A percentile compares a stretch with the other conserved stretches of the same genome.
These are phyloP conservation scores for Magnusiomyces tetraspermus DNA, from an alignment of 1,139 yeast genomes.

Conservation along the genomic window DNA sequence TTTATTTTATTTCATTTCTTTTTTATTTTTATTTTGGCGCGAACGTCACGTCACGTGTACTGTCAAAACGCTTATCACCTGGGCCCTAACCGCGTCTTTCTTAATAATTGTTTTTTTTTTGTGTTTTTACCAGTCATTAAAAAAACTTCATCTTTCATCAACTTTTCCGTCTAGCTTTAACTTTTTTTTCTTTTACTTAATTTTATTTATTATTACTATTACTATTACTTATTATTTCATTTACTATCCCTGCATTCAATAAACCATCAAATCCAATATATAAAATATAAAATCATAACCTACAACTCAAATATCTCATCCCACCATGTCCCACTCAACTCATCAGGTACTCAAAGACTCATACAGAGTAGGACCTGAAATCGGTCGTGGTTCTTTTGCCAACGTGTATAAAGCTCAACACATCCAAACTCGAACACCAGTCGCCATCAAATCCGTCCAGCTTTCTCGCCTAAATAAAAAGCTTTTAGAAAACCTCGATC, in stretches of 20 bases:
- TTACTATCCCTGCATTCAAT: background rate
- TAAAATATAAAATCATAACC: background rate
- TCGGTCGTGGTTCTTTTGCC: constrained; percentile 94
- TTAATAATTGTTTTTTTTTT: too few species aligned
- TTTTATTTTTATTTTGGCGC: too few species aligned
- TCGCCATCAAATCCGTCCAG: constrained; percentile 83
- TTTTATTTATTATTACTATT: background rate
- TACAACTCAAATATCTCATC: background rate
- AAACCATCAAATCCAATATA: background rate
- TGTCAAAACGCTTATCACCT: too few species aligned
- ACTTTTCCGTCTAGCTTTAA: too few species aligned
- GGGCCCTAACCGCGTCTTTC: too few species aligned
- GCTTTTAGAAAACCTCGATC: constrained; percentile 77
- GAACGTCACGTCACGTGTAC: too few species aligned
- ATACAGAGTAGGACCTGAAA: constrained; percentile 57
- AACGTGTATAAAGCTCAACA: constrained; percentile 69
- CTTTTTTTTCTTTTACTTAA: too few species aligned
- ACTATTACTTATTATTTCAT: background rate
- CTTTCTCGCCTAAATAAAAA: constrained; percentile 79
- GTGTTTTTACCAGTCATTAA: too few species aligned
- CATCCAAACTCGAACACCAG: constrained; percentile 44
- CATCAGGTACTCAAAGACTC: constrained; percentile 9
- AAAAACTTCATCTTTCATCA: too few species aligned
- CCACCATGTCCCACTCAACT: constrained; percentile 4
- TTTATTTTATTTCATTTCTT: too few species aligned